Percentiles rank a stretch among this genome's conserved stretches.
These are phyloP conservation scores for Ophiostoma tasmaniense DNA, from an alignment of 2,329 filamentous ascomycete species.

Conservation along the genomic window DNA sequence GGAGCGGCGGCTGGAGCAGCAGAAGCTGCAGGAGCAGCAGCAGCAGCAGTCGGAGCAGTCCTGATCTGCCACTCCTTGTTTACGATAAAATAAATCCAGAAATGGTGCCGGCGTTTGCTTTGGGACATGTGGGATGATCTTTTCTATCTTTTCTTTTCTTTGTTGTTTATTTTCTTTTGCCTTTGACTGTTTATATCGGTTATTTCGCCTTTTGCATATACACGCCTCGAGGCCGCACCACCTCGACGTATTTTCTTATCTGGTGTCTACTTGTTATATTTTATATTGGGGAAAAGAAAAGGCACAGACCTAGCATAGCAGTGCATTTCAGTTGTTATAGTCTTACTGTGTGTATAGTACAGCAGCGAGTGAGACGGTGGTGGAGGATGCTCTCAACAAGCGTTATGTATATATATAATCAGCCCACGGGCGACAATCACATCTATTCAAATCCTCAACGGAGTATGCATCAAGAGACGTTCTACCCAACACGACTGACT, in stretches of 20 bases:
- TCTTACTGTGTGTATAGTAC: not conserved
- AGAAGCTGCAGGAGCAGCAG: conserved; percentile 1
- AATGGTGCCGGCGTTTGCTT: conserved; percentile 2
- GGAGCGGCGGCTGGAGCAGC: conserved; percentile 18
- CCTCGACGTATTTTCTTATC: not conserved
- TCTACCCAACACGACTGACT: no score
- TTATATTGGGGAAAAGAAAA: not conserved
- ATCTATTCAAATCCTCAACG: not conserved
- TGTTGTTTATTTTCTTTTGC: not conserved
- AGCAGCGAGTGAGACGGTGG: not conserved
- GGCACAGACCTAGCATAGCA: not conserved
- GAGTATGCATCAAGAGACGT: no score
- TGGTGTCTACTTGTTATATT: not conserved
- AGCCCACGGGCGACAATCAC: not conserved
- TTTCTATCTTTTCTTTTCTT: not conserved
- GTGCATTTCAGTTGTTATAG: not conserved
- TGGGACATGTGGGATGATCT: not conserved
- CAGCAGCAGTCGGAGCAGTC: not conserved
- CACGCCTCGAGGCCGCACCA: not conserved
- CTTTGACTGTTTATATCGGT: not conserved
- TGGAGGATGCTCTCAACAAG: not conserved
- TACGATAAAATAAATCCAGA: not conserved
- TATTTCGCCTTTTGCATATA: not conserved
- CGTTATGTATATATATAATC: conserved; percentile 6
- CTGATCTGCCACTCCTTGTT: not conserved